These are phyloP conservation scores for Candida sp. DNA, from an alignment of 1,139 yeast genomes.

Conservation along the genomic window DNA sequence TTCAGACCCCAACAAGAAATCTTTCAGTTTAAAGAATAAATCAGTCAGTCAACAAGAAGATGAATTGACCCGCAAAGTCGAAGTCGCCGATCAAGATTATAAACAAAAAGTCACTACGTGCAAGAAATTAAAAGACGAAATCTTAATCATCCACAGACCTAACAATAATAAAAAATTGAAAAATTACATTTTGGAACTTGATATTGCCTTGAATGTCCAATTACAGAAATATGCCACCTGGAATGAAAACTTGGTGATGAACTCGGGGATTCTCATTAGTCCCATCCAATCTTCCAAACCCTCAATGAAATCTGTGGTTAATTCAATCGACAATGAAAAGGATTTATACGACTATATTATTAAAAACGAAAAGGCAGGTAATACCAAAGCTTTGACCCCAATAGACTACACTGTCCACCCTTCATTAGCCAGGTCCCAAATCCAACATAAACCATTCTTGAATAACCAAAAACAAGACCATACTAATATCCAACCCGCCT, in stretches of 20 bases:
- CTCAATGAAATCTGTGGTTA: conserved; percentile 74
- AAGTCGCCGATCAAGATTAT: conserved; percentile 82
- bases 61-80: conserved; percentile 77
- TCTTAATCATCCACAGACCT: conserved; percentile 74
- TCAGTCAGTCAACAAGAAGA: conserved; percentile 91
- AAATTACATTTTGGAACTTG: conserved; percentile 79
- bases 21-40: conserved; percentile 73
- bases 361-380: conserved; percentile 38
- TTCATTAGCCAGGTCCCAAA: conserved; percentile 43
- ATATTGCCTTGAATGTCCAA: conserved; percentile 84
- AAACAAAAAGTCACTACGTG: conserved; percentile 72
- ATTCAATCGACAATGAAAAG: conserved; percentile 75
- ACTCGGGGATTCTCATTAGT: conserved; percentile 77
- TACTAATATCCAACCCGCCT: conserved; percentile 16
- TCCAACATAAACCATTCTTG: conserved; percentile 37
- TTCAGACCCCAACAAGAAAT: conserved; percentile 81
- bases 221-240: conserved; percentile 86
- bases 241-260: conserved; percentile 78
- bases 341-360: conserved; percentile 72
- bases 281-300: conserved; percentile 59
- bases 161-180: conserved; percentile 69
- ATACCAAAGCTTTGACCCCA: conserved; percentile 44
- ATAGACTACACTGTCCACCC: conserved; percentile 81
- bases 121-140: conserved; percentile 70
- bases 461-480: conserved; percentile 20